Evolutionary conservation across 768 basidiomycete genomes (phyloP), one percentile per base, ranked within the genome.

Genomic region (Sporobolomyces pararoseus): DNA sequence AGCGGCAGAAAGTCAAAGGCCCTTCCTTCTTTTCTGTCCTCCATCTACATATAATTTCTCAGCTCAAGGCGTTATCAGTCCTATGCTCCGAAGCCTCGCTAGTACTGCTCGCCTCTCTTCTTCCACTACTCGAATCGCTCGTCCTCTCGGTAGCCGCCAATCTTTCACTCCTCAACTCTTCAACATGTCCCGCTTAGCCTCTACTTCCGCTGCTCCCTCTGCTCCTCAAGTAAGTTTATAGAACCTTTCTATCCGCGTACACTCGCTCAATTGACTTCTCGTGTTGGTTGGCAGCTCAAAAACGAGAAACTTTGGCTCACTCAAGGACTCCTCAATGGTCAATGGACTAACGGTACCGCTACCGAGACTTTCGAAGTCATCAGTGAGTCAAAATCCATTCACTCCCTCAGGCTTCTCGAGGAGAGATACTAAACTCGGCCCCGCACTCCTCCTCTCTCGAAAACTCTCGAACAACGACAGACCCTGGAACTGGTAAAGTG

Each of bases 401-500:
- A 25, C 23, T 7, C 59, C 21, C 27, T 29, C 19, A 7, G 16
- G 27, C 14, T 17, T 16, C 7, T 51, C 50, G 25, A 51, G 29
- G 50, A 21, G 23, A 12, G 46, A 23, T 6, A 47, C 12, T 23
- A 16, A 32, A 2, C 32, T 65, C 54, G 46, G 46, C 44, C 54
- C 46, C 52, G 64, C 64, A 49, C 31, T 19, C 21, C 39, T 42
- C 10, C 17, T 42, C 39, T 42, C 39, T 42, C 17, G n/a, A n/a
- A n/a, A n/a, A n/a, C n/a, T n/a, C n/a, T n/a, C n/a, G n/a, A n/a
- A n/a, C n/a, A n/a, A n/a, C 16, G 3, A 23, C 66, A 95, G 94
- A 97, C 82, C 95, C 95, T 35, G 90, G 92, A 9, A 95, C 88
- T 6, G 84, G 84, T 49, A 85, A 93, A 73, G 85, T 85, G 67